phyloP scores from a whole-genome alignment of 208 protist genomes.

The Crithidia mellificae region DNA sequence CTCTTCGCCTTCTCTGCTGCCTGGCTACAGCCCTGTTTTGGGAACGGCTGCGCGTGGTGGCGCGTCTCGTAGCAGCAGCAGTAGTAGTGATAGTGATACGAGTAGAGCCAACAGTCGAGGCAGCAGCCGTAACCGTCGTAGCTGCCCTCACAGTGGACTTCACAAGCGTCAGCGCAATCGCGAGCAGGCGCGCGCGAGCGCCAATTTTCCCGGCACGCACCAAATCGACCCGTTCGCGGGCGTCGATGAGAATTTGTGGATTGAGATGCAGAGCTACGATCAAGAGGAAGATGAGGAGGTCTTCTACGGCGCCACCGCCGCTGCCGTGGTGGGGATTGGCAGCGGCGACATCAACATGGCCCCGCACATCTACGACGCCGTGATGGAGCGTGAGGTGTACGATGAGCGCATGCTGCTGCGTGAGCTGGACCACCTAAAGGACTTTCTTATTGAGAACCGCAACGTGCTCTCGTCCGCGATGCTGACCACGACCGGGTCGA shows the following conservation, averaged over 20 bases:
- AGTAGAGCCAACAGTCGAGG: too few species aligned
- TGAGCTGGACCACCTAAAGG: constrained; percentile 71
- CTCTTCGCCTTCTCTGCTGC: neutral
- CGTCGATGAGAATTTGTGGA: constrained; percentile 16
- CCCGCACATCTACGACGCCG: constrained; percentile 34
- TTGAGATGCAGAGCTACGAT: constrained; percentile 30
- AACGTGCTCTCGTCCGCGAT: constrained; percentile 69
- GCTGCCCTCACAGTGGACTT: neutral
- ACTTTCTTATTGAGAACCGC: constrained; percentile 78
- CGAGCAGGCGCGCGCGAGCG: too few species aligned
- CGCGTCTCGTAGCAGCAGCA: constrained; percentile 7
- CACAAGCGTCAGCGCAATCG: too few species aligned
- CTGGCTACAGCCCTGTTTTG: neutral
- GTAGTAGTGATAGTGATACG: neutral
- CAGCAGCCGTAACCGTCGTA: neutral
- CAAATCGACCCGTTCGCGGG: constrained; percentile 11
- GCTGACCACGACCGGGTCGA: constrained; percentile 68
- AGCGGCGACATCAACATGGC: constrained; percentile 36
- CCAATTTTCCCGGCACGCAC: neutral
- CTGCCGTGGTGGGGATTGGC: constrained; percentile 17
- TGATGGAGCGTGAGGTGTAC: constrained; percentile 41
- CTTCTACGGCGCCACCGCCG: constrained; percentile 35
- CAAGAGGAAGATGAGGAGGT: constrained; percentile 45
- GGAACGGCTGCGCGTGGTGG: neutral
- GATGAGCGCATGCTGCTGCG: constrained; percentile 54